Evolutionary conservation across 2,329 filamentous ascomycete species (phyloP), one percentile per base, ranked within the genome.

Genomic region (Apiospora arundinis): DNA sequence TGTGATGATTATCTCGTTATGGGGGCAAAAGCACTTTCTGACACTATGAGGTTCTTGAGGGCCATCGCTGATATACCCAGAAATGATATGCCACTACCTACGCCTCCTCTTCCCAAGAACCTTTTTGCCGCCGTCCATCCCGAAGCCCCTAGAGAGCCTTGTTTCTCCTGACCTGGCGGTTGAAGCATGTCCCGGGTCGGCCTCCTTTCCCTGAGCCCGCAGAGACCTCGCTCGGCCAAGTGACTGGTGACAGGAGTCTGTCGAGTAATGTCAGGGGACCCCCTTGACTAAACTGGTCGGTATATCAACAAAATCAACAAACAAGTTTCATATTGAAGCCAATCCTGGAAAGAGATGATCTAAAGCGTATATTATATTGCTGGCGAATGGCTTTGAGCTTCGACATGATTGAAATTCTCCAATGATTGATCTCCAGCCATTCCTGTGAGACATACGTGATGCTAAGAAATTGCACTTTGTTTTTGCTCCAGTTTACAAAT

Each of bases 271-370:
- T 37, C 52, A 60, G 52, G 52, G 52, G 28, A 4, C 16, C 52
- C 23, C 52, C 52, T n/a, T 60, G 52, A 37, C 16, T 37, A 7
- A 16, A 21, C 16, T 32, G 14, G 52, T 37, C 28, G 28, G 16
- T n/a, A 60, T 60, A 37, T 60, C 28, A 12, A 60, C 52, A 60
- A 11, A 60, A 60, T 32, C 52, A 60, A 60, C 32, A 37, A 37
- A 60, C 28, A 37, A 37, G 52, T 60, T 60, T 60, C 52, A 60
- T n/a, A 11, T 60, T 60, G 14, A 60, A 11, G 16, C 18, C 16
- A 8, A 18, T 16, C 28, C 52, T 60, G 52, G 28, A n/a, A 11
- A 16, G 52, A 0, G 3, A 7, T 16, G 52, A 37, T 18, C 32
- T 21, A 18, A 37, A 9, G 28, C 7, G 1, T 32, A 7, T 37